Percentiles rank a stretch among this genome's conserved stretches.
phyloP scores from a whole-genome alignment of 306 rosid species.

The Macrotyloma uniflorum region DNA sequence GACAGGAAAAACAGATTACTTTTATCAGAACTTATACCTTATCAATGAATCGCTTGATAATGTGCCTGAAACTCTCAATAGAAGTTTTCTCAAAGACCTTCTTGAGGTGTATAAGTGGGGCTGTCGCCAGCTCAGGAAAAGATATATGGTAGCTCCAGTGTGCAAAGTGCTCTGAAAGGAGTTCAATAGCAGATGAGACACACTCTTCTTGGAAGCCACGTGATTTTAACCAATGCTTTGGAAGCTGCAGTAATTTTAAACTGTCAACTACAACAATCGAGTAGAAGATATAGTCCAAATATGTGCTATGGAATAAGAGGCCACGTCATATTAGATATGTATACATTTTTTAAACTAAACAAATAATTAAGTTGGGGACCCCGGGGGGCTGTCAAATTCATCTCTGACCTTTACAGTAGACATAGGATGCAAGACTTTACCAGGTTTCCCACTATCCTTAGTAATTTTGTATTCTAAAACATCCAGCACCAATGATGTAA shows the following conservation, averaged over 20 bases:
- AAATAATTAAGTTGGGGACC: neutral
- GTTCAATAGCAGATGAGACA: slow-evolving; percentile 74
- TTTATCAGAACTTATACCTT: slow-evolving; percentile 63
- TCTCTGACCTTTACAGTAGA: slow-evolving; percentile 69
- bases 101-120: slow-evolving; percentile 72
- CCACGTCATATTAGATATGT: too few relatives aligned
- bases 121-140: slow-evolving; percentile 86
- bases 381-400: neutral
- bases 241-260: slow-evolving; percentile 63
- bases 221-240: slow-evolving; percentile 88
- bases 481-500: slow-evolving; percentile 78
- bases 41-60: slow-evolving; percentile 78
- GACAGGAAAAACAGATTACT: neutral
- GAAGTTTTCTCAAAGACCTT: slow-evolving; percentile 69
- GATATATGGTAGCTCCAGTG: slow-evolving; percentile 91
- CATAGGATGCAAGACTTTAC: slow-evolving; percentile 51
- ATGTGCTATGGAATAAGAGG: slow-evolving; percentile 13
- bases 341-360: neutral
- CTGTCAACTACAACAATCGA: slow-evolving; percentile 32
- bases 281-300: slow-evolving; percentile 10
- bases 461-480: slow-evolving; percentile 68
- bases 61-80: slow-evolving; percentile 69
- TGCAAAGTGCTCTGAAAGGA: slow-evolving; percentile 76
- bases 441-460: slow-evolving; percentile 68
- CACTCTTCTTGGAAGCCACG: slow-evolving; percentile 74